Percentiles rank a stretch among this genome's conserved stretches.
Evolutionary conservation across 83 land plant genomes (phyloP).

Genomic region (Diphasiastrum complanatum): DNA sequence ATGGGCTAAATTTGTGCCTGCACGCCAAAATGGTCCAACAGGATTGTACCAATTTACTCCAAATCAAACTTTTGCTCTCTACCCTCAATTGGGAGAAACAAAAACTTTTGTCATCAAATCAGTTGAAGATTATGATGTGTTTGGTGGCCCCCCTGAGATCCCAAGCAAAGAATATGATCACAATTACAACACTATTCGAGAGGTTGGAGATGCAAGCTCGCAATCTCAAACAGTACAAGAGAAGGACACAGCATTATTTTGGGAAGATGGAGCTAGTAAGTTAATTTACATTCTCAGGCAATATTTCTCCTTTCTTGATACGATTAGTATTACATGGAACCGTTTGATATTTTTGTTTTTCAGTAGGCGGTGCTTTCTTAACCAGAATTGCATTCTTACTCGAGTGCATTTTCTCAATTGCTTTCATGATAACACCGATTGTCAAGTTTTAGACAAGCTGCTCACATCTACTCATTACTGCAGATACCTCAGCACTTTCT

Average conservation of each 20-base stretch:
- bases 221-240: constrained; percentile 2
- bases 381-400: too few species aligned
- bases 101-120: constrained; percentile 5
- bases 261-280: constrained; percentile 25
- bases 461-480: neutral
- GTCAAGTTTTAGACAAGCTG: too few species aligned
- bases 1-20: constrained; percentile 15
- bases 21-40: constrained; percentile 9
- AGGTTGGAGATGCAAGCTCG: constrained; percentile 18
- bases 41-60: constrained; percentile 19
- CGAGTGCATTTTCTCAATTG: too few species aligned
- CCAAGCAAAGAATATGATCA: constrained; percentile 5
- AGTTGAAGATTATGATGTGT: neutral
- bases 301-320: neutral
- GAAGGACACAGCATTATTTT: constrained; percentile 10
- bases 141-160: constrained; percentile 14
- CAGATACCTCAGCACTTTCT: constrained; percentile 15
- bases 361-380: too few species aligned
- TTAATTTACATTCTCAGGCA: neutral
- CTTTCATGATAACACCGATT: too few species aligned
- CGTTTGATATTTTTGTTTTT: too few species aligned
- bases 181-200: constrained; percentile 1
- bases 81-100: constrained; percentile 17
- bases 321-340: neutral
- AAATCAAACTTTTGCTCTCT: constrained; percentile 16